A percentile compares a stretch with the other conserved stretches of the same genome.
These are phyloP conservation scores for Backusella parvicylindrica DNA, from an alignment of 192 early-diverging fungal genomes.

Conservation along the genomic window DNA sequence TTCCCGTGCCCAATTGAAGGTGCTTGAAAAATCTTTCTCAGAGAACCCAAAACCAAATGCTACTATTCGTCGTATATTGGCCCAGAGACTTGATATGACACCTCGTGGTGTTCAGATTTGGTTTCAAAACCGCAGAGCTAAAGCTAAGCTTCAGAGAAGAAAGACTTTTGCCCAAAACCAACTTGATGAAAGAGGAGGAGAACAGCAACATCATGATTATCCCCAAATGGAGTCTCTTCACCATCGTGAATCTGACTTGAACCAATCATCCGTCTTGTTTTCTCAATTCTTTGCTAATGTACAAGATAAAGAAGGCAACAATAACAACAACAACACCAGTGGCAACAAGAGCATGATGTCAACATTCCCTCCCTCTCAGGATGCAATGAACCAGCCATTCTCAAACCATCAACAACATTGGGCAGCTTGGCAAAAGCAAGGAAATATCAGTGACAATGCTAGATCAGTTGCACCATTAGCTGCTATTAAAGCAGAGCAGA, in stretches of 20 bases:
- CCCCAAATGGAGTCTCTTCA: neutral
- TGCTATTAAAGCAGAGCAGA: neutral
- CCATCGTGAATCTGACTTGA: neutral
- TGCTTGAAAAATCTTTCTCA: conserved; percentile 69
- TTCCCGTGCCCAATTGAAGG: conserved; percentile 66
- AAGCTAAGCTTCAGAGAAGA: conserved; percentile 63
- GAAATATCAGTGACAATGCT: neutral
- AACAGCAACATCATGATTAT: neutral
- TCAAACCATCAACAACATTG: neutral
- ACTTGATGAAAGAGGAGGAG: neutral
- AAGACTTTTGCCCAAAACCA: conserved; percentile 4
- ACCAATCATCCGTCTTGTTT: conserved; percentile 13
- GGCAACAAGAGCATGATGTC: neutral
- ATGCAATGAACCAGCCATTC: neutral
- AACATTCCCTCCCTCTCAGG: neutral
- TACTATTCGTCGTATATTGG: conserved; percentile 57
- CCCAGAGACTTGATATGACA: conserved; percentile 64
- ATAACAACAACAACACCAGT: neutral
- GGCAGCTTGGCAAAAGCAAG: neutral
- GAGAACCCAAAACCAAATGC: conserved; percentile 63
- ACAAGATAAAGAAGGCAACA: neutral
- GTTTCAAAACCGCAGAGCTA: conserved; percentile 91
- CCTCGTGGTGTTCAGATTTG: conserved; percentile 77
- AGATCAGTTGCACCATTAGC: conserved; percentile 9
- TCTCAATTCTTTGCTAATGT: conserved; percentile 23